Conservation (phyloP, 257 asterid species). For the Solanum piurae region DNA sequence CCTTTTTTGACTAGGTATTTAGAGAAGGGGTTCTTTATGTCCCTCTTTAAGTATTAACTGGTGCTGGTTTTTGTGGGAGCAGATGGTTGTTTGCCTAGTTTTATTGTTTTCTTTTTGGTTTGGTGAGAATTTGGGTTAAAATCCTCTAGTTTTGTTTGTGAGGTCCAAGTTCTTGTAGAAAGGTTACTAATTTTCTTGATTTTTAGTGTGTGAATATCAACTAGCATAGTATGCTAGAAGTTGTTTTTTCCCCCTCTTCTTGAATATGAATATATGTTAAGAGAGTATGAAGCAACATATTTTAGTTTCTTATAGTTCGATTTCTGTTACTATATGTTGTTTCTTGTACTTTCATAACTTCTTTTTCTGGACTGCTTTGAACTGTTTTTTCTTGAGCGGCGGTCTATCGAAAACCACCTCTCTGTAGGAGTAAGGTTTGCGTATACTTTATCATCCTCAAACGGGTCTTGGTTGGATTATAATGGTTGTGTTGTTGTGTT, state of each 20-base stretch:
- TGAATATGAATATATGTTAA: background rate
- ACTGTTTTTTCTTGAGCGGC: background rate
- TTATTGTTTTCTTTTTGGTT: constrained; percentile 5
- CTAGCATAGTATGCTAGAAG: background rate
- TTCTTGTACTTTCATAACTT: background rate
- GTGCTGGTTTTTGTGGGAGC: constrained; percentile 17
- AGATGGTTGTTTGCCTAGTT: constrained; percentile 11
- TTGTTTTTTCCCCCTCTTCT: background rate
- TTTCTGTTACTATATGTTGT: background rate
- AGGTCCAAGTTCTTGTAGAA: constrained; percentile 31
- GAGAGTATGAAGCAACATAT: background rate
- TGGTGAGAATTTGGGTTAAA: constrained; percentile 22
- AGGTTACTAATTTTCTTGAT: constrained; percentile 13
- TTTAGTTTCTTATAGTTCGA: background rate
- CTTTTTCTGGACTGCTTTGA: background rate
- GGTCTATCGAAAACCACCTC: background rate
- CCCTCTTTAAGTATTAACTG: constrained; percentile 17
- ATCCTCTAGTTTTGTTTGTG: constrained; percentile 49
- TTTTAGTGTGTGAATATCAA: background rate
- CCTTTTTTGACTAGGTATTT: constrained; percentile 31
- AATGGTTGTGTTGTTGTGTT: background rate
- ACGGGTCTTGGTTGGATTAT: background rate
- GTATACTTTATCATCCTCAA: too few species aligned
- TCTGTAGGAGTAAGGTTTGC: background rate
- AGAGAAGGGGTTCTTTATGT: background rate